Evolutionary conservation across 2,329 filamentous ascomycete genomes (phyloP).

Genomic region (Microcyclospora pomicola): DNA sequence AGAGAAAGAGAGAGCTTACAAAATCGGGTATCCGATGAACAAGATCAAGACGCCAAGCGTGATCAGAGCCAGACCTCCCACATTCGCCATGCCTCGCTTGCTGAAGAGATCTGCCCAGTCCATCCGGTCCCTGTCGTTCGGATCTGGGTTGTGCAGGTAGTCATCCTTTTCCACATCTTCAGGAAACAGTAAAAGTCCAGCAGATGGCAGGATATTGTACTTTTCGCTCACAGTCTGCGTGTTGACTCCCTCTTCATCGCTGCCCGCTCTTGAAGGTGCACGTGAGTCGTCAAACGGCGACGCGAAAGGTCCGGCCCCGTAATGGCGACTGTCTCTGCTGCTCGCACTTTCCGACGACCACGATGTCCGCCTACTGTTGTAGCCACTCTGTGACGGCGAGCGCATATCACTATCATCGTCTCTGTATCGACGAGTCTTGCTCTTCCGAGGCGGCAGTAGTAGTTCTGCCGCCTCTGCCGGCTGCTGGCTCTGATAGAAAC

Average conservation of each 20-base stretch:
- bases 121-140: constrained; percentile 47
- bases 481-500: constrained; percentile 14
- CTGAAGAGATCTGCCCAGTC: constrained; percentile 48
- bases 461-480: constrained; percentile 32
- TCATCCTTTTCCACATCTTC: constrained; percentile 64
- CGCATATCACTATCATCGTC: constrained; percentile 36
- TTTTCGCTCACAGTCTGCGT: constrained; percentile 62
- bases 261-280: constrained; percentile 45
- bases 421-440: constrained; percentile 35
- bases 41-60: constrained; percentile 47
- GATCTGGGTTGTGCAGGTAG: constrained; percentile 56
- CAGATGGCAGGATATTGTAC: constrained; percentile 56
- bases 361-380: constrained; percentile 49
- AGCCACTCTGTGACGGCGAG: constrained; percentile 37
- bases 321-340: constrained; percentile 38
- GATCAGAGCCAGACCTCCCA: constrained; percentile 48
- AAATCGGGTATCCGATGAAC: constrained; percentile 55
- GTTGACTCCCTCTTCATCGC: constrained; percentile 51
- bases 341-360: constrained; percentile 46
- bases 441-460: constrained; percentile 36
- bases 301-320: constrained; percentile 28
- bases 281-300: constrained; percentile 48
- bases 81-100: constrained; percentile 47
- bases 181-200: constrained; percentile 52
- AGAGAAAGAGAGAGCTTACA: constrained; percentile 37